Percentiles rank a stretch among this genome's conserved stretches.
phyloP scores from a whole-genome alignment of 768 basidiomycete species.

The Cyclocybe aegerita region DNA sequence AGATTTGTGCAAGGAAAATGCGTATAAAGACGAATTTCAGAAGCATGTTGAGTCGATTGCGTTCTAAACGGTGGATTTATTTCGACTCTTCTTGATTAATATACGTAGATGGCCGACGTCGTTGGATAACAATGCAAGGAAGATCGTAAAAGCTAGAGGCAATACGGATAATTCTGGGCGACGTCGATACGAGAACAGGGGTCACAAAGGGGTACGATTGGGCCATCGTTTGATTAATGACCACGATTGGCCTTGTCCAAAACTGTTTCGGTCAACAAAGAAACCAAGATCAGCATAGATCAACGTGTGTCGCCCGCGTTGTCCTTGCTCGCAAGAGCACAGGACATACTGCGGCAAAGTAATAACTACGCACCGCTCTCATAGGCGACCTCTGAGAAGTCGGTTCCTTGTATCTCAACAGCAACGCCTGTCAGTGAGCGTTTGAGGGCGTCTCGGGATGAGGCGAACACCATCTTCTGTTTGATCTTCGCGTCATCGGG shows the following conservation, averaged over 20 bases:
- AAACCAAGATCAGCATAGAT: constrained; percentile 4
- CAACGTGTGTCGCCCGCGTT: neutral
- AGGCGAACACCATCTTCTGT: constrained; percentile 91
- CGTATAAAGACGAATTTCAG: too few relatives aligned
- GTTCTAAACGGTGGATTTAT: too few relatives aligned
- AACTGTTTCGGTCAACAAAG: constrained; percentile 14
- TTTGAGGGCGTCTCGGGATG: constrained; percentile 81
- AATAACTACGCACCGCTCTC: constrained; percentile 55
- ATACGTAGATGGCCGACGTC: too few relatives aligned
- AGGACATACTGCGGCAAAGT: neutral
- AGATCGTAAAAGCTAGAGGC: too few relatives aligned
- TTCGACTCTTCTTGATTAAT: too few relatives aligned
- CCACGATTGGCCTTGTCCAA: constrained; percentile 27
- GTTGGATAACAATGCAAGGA: too few relatives aligned
- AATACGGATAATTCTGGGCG: too few relatives aligned
- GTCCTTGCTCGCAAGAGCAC: neutral
- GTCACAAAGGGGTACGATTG: too few relatives aligned
- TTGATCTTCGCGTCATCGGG: constrained; percentile 85
- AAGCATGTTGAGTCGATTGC: too few relatives aligned
- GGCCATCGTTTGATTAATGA: constrained; percentile 7
- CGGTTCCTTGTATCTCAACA: constrained; percentile 85
- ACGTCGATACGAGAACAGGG: too few relatives aligned
- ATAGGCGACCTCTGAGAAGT: constrained; percentile 67
- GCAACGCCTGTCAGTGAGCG: constrained; percentile 73
- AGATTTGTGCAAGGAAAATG: too few relatives aligned